Percentiles rank a stretch among this genome's conserved stretches.
phyloP scores from a whole-genome alignment of 306 rosid genomes.

The Clitoria ternatea region DNA sequence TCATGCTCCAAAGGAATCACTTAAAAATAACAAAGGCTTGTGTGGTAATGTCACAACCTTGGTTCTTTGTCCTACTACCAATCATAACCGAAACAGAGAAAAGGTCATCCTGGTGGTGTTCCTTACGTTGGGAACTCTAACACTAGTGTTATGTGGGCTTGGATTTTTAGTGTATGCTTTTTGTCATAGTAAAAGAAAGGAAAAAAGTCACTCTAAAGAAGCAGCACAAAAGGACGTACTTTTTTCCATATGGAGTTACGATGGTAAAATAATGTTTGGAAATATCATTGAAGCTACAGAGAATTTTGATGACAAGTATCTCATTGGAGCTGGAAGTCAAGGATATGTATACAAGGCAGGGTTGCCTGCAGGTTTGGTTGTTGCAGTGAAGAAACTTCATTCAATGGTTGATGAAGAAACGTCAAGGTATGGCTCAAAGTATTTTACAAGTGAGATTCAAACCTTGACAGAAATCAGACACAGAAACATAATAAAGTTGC shows the following conservation, averaged over 20 bases:
- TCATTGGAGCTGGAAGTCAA: slow-evolving; percentile 29
- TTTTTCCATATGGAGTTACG: slow-evolving; percentile 26
- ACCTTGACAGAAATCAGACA: slow-evolving; percentile 28
- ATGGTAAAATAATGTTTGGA: slow-evolving; percentile 30
- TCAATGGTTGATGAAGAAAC: background rate
- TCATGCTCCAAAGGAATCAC: slow-evolving; percentile 11
- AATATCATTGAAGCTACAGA: slow-evolving; percentile 30
- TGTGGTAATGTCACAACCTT: slow-evolving; percentile 30
- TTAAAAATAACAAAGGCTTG: slow-evolving; percentile 27
- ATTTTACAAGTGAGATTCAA: slow-evolving; percentile 30
- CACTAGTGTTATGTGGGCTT: background rate
- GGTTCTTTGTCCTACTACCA: slow-evolving; percentile 6
- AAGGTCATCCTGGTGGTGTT: background rate
- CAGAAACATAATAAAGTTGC: slow-evolving; percentile 31
- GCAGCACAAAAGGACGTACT: background rate
- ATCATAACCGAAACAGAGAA: background rate
- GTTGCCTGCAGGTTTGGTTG: slow-evolving; percentile 13
- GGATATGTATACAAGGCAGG: slow-evolving; percentile 32
- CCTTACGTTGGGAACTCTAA: background rate
- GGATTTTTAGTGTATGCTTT: slow-evolving; percentile 14
- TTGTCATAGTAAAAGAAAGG: background rate
- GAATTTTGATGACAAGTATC: slow-evolving; percentile 24
- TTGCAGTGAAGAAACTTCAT: slow-evolving; percentile 40
- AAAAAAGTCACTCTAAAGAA: background rate
- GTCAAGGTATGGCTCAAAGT: slow-evolving; percentile 12